A percentile compares a stretch with the other conserved stretches of the same genome.
These are phyloP conservation scores for Melocanna baccifera DNA, from an alignment of 176 grass and related monocot genomes.

Conservation along the genomic window DNA sequence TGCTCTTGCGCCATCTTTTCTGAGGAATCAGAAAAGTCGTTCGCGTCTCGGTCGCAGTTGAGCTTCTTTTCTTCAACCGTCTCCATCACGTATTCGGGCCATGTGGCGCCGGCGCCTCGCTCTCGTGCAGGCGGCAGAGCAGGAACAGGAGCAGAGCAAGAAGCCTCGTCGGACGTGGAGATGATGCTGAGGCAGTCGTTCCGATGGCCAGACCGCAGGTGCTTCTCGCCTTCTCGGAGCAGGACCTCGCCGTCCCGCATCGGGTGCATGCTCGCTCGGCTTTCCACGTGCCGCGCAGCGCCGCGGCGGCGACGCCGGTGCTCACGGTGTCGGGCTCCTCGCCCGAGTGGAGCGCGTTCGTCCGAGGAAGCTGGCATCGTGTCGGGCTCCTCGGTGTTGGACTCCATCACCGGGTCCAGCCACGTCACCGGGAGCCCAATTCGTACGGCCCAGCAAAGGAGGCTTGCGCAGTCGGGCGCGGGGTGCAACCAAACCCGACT, in stretches of 20 bases:
- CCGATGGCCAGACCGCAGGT: constrained; percentile 42
- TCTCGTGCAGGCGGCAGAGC: not conserved
- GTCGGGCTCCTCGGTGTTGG: not conserved
- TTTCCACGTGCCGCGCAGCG: constrained; percentile 41
- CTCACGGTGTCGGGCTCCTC: constrained; percentile 30
- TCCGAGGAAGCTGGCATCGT: constrained; percentile 49
- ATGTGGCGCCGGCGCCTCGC: not conserved
- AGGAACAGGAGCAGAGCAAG: not conserved
- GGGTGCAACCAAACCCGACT: not conserved
- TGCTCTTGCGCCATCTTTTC: constrained; percentile 16
- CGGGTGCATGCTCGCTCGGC: constrained; percentile 28
- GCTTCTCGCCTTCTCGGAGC: constrained; percentile 45
- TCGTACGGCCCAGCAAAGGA: not conserved
- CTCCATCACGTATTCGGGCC: constrained; percentile 52
- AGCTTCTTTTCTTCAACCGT: constrained; percentile 9
- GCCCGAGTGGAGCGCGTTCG: constrained; percentile 35
- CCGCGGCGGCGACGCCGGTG: not conserved
- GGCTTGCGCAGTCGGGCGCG: not conserved
- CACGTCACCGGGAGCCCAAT: no score
- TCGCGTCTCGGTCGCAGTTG: not conserved
- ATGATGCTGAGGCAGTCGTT: constrained; percentile 26
- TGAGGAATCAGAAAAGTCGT: not conserved
- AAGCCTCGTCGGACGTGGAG: not conserved
- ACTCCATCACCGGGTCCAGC: no score
- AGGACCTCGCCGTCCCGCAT: constrained; percentile 34